phyloP scores from a whole-genome alignment of 352 stramenopile genomes.

The Pythium rhizo-oryzae region DNA sequence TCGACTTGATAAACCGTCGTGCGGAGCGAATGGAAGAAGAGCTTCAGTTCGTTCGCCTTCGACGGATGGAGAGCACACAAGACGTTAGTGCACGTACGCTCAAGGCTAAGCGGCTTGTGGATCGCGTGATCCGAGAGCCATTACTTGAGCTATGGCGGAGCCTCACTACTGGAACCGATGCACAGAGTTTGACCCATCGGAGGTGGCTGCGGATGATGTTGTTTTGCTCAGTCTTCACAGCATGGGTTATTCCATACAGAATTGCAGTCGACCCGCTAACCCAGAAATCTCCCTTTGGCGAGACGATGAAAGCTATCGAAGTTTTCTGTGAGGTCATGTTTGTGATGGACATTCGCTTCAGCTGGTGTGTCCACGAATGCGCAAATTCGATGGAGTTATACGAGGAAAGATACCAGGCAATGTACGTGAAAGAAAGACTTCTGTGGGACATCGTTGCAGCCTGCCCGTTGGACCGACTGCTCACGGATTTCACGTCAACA shows the following conservation, averaged over 20 bases:
- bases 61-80: constrained; percentile 18
- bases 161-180: constrained; percentile 32
- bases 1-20: constrained; percentile 32
- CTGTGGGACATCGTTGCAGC: constrained; percentile 42
- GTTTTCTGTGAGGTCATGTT: constrained; percentile 51
- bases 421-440: constrained; percentile 51
- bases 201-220: constrained; percentile 41
- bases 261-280: constrained; percentile 43
- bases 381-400: constrained; percentile 51
- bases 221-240: constrained; percentile 43
- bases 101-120: neutral
- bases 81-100: neutral
- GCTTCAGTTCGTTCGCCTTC: constrained; percentile 33
- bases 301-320: constrained; percentile 25
- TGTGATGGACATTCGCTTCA: constrained; percentile 53
- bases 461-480: constrained; percentile 46
- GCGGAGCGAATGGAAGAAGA: constrained; percentile 38
- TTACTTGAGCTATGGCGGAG: constrained; percentile 12
- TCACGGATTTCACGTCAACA: constrained; percentile 31
- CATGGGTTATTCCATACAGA: constrained; percentile 50
- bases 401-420: constrained; percentile 38
- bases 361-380: constrained; percentile 40
- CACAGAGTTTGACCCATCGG: constrained; percentile 51
- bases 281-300: constrained; percentile 20
- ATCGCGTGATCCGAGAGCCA: constrained; percentile 4